These are phyloP conservation scores for Aspergillus fructus DNA, from an alignment of 2,329 filamentous ascomycete species.

Conservation along the genomic window DNA sequence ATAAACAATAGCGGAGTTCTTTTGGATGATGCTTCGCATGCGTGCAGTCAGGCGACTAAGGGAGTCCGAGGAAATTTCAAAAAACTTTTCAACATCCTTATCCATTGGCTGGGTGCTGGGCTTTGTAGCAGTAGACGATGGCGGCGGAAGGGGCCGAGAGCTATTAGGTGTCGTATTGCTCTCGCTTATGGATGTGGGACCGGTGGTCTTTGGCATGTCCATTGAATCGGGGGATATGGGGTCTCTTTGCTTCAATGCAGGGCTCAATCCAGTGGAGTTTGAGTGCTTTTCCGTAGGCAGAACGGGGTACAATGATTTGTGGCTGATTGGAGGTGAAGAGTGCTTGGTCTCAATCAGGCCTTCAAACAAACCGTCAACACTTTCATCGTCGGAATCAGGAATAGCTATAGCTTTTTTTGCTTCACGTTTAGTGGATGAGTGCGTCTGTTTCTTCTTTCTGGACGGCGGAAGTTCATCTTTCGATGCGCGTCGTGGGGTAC, in stretches of 20 bases:
- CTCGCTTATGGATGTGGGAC: not conserved
- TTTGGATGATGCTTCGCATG: conserved; percentile 31
- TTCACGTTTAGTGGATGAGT: conserved; percentile 6
- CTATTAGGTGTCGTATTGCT: not conserved
- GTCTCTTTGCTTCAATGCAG: not conserved
- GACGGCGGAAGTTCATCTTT: conserved; percentile 10
- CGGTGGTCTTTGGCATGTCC: not conserved
- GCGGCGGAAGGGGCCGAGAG: conserved; percentile 11
- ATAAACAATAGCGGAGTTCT: conserved; percentile 39
- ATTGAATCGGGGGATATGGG: conserved; percentile 7
- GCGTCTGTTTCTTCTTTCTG: conserved; percentile 9
- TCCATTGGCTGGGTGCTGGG: conserved; percentile 19
- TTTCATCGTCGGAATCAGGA: conserved; percentile 38
- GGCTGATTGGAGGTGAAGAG: conserved; percentile 20
- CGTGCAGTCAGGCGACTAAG: conserved; percentile 28
- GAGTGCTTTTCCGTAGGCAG: conserved; percentile 23
- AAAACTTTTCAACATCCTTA: conserved; percentile 29
- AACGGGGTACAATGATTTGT: conserved; percentile 31
- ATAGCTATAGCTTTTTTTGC: conserved; percentile 23
- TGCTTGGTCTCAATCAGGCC: conserved; percentile 24
- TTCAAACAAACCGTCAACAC: conserved; percentile 26
- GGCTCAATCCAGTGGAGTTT: conserved; percentile 7
- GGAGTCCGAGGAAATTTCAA: conserved; percentile 26
- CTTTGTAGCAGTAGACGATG: conserved; percentile 5
- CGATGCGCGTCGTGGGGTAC: conserved; percentile 5